Base-by-base conservation (phyloP, 768 basidiomycete genomes). In the Neoboletus magnificus region DNA sequence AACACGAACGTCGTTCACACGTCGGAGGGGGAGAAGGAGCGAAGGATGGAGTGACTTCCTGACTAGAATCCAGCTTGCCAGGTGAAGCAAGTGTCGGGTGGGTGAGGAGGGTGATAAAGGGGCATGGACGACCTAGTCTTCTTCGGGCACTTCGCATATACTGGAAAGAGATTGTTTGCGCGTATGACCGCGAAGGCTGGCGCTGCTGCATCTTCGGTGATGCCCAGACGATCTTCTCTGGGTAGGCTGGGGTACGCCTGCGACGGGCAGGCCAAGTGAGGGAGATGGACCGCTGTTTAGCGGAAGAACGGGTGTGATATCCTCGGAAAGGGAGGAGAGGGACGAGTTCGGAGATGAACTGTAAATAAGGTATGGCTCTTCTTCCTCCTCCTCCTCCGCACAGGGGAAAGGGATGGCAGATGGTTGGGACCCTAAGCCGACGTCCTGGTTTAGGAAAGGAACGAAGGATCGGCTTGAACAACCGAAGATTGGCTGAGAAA, bases 361-460 rank as follows among this genome's bases (percentile, higher is more conserved):
- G 39, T 71, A 71, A 8, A 71, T 71, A 52, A 71, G 41, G 40
- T 71, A 71, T 10, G 70, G 70, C 15, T 71, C 70, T 32, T 71
- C 69, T n/a, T 70, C 62, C 18, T 67, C 69, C 29, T 66, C 70
- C 27, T 72, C 69, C 32, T 66, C 70, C 16, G 57, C 54, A 11
- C 53, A 60, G 20, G 65, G 71, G 16, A 66, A 66, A 18, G 68
- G 65, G 13, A 72, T 27, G 42, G 48, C 47, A 22, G 69, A 65
- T 25, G 66, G 42, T 15, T 54, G 60, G 5, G 56, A 18, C 3
- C 45, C 27, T 2, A 32, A 15, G 30, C 29, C 30, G 27, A 37
- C 20, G 23, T 67, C 60, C 29, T 41, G 55, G 16, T 46, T 57
- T 36, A 58, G 45, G 51, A 59, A 46, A 27, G 58, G 50, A 44